phyloP scores from a whole-genome alignment of 2,329 filamentous ascomycete species.

The Aspergillus hortae region DNA sequence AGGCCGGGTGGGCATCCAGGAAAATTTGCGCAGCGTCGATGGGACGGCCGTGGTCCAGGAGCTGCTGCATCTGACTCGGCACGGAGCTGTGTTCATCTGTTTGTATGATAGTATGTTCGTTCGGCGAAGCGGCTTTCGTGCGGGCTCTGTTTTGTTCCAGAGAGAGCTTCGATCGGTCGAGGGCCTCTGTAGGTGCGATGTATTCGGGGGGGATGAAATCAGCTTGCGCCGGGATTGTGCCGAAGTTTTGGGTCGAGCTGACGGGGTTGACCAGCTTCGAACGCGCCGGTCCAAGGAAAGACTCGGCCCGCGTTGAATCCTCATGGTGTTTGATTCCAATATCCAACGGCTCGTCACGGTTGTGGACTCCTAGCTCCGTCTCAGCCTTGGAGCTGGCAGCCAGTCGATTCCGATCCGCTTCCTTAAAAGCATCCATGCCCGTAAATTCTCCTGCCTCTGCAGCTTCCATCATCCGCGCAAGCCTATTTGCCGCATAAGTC shows the following conservation, averaged over 20 bases:
- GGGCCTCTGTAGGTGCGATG: constrained; percentile 1
- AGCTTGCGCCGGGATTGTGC: neutral
- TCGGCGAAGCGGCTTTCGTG: neutral
- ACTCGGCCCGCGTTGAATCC: neutral
- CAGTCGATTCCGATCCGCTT: constrained; percentile 19
- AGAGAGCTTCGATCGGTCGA: neutral
- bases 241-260: neutral
- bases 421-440: constrained; percentile 35
- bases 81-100: constrained; percentile 8
- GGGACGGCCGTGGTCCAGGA: constrained; percentile 25
- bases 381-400: constrained; percentile 4
- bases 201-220: constrained; percentile 5
- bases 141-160: neutral
- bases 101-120: neutral
- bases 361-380: neutral
- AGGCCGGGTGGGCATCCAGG: constrained; percentile 22
- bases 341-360: neutral
- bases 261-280: neutral
- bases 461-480: constrained; percentile 42
- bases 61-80: constrained; percentile 19
- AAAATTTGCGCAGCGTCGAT: constrained; percentile 39
- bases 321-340: neutral
- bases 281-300: constrained; percentile 4
- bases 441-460: constrained; percentile 43
- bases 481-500: constrained; percentile 31